Percentiles rank a stretch among this genome's conserved stretches.
Evolutionary conservation across 495 filamentous ascomycete species (phyloP).

Genomic region (Penicillium desertorum): DNA sequence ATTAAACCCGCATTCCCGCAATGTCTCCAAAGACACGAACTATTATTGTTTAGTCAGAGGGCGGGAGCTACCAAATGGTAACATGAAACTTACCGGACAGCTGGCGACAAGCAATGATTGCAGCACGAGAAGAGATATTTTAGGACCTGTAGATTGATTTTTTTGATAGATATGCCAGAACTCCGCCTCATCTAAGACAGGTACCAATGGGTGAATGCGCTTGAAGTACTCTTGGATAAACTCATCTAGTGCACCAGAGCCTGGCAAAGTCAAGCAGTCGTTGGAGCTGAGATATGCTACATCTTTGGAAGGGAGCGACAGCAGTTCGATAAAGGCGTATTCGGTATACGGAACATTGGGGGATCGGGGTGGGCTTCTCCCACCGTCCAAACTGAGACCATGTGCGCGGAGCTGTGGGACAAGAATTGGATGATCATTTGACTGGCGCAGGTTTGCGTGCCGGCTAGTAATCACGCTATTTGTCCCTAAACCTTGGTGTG

Average conservation of each 20-base stretch:
- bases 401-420: neutral
- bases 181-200: constrained; percentile 47
- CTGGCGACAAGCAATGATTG: constrained; percentile 50
- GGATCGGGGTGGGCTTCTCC: neutral
- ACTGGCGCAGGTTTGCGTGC: neutral
- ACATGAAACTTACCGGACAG: constrained; percentile 39
- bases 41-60: constrained; percentile 10
- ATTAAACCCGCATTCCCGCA: constrained; percentile 44
- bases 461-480: neutral
- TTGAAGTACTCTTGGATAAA: constrained; percentile 51
- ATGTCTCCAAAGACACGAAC: constrained; percentile 42
- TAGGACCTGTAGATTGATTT: constrained; percentile 12
- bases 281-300: constrained; percentile 43
- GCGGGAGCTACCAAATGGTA: neutral
- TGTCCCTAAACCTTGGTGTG: too few species aligned
- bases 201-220: constrained; percentile 47
- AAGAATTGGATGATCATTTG: too few species aligned
- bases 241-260: constrained; percentile 37
- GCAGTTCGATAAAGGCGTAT: constrained; percentile 42
- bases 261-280: constrained; percentile 45
- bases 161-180: constrained; percentile 46
- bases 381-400: neutral
- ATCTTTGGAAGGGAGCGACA: constrained; percentile 43
- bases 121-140: constrained; percentile 48
- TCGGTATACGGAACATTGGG: constrained; percentile 16